These are phyloP conservation scores for Geotrichum fermentans DNA, from an alignment of 1,139 yeast genomes.

Conservation along the genomic window DNA sequence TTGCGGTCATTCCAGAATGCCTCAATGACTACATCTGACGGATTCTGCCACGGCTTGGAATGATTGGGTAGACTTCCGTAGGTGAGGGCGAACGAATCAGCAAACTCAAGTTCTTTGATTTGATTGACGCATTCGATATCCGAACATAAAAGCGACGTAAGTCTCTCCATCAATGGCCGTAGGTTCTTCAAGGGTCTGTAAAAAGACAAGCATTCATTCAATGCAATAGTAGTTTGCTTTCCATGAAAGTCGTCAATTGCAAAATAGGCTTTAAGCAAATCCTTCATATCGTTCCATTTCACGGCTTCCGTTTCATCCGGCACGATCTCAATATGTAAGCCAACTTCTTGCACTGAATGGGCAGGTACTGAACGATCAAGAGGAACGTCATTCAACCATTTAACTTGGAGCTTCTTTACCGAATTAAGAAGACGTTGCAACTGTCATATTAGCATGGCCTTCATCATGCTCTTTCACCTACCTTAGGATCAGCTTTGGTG, in stretches of 20 bases:
- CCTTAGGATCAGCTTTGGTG: conserved; percentile 7
- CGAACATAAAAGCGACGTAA: conserved; percentile 3
- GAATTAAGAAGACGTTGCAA: conserved; percentile 13
- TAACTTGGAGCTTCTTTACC: conserved; percentile 24
- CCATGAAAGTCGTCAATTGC: conserved; percentile 7
- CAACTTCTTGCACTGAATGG: conserved; percentile 30
- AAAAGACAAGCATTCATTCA: conserved; percentile 26
- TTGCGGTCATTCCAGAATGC: conserved; percentile 25
- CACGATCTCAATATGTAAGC: conserved; percentile 29
- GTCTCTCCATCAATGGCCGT: conserved; percentile 2
- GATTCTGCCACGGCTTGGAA: conserved; percentile 25
- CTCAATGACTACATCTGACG: conserved; percentile 29
- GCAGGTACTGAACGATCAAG: conserved; percentile 29
- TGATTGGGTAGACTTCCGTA: conserved; percentile 28
- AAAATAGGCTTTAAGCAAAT: conserved; percentile 12
- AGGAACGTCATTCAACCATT: conserved; percentile 26
- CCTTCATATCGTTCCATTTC: conserved; percentile 4
- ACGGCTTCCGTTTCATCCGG: conserved; percentile 4
- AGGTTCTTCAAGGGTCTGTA: conserved; percentile 18
- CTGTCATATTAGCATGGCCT: background rate
- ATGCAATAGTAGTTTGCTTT: conserved; percentile 5
- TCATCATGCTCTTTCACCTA: conserved; percentile 1
- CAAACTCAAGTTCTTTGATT: conserved; percentile 20
- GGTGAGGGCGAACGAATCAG: conserved; percentile 28
- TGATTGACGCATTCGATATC: conserved; percentile 7